Conservation (phyloP, 495 filamentous ascomycete genomes). For the Chaetomium tenue region DNA sequence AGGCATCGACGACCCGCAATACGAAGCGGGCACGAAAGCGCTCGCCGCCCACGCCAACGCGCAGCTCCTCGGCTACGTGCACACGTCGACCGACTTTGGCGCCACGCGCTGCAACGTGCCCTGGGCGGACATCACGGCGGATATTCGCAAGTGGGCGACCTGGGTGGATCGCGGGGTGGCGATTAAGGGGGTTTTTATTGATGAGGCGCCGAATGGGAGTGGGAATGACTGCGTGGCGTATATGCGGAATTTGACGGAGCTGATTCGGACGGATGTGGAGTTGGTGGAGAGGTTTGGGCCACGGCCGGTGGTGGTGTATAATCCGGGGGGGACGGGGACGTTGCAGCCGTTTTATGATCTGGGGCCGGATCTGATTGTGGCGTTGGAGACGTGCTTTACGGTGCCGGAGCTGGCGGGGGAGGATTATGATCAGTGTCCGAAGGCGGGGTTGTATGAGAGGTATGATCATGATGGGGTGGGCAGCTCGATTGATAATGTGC, state of each 20-base stretch:
- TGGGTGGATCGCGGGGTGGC: slow-evolving; percentile 38
- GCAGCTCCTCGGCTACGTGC: slow-evolving; percentile 50
- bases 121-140: slow-evolving; percentile 33
- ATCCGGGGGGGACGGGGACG: slow-evolving; percentile 19
- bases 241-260: slow-evolving; percentile 19
- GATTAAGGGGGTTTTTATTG: slow-evolving; percentile 34
- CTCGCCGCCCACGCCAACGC: slow-evolving; percentile 48
- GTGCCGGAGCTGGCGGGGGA: slow-evolving; percentile 2
- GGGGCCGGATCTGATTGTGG: slow-evolving; percentile 15
- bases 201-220: slow-evolving; percentile 24
- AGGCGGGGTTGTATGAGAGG: slow-evolving; percentile 3
- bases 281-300: background rate
- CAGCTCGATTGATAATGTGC: slow-evolving; percentile 17
- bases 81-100: slow-evolving; percentile 36
- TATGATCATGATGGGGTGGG: slow-evolving; percentile 19
- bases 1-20: slow-evolving; percentile 23
- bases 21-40: slow-evolving; percentile 32
- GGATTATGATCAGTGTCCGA: slow-evolving; percentile 15
- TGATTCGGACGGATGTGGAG: slow-evolving; percentile 6
- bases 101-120: slow-evolving; percentile 26
- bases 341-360: slow-evolving; percentile 20
- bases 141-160: slow-evolving; percentile 44
- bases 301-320: slow-evolving; percentile 18
- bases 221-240: slow-evolving; percentile 22
- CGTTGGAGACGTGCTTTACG: slow-evolving; percentile 24